Evolutionary conservation across 1,139 yeast species (phyloP).

Genomic region (Taphrina pruni): DNA sequence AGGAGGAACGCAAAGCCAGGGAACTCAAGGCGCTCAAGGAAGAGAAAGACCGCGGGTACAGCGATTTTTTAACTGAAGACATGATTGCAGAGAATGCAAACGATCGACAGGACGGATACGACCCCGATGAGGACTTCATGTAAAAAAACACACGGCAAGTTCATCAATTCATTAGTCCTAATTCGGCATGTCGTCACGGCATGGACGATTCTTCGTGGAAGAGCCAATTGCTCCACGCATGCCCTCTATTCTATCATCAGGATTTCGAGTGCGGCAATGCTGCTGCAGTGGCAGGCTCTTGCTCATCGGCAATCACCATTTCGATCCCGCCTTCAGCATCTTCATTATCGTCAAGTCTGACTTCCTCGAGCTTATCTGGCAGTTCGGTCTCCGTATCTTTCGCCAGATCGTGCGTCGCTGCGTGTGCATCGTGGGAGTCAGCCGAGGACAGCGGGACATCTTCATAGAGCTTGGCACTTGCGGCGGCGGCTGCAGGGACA

Average conservation of each 20-base stretch:
- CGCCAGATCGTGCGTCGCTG: background rate
- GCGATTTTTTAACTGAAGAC: conserved; percentile 63
- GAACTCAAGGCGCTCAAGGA: conserved; percentile 49
- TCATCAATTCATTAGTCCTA: background rate
- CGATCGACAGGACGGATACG: conserved; percentile 55
- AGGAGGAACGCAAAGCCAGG: conserved; percentile 50
- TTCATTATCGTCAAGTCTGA: conserved; percentile 4
- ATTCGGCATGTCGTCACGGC: background rate
- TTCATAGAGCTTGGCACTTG: background rate
- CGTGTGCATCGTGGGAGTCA: background rate
- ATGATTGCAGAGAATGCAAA: conserved; percentile 44
- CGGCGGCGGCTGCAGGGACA: background rate
- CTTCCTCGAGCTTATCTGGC: conserved; percentile 8
- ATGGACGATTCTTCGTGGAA: too few relatives aligned
- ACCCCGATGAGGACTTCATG: conserved; percentile 73
- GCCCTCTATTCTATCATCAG: too few relatives aligned
- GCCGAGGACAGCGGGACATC: conserved; percentile 1
- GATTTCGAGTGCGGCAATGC: conserved; percentile 3
- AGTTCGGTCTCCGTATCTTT: background rate
- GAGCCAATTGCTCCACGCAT: too few relatives aligned
- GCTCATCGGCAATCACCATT: conserved; percentile 20
- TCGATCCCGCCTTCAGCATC: conserved; percentile 5
- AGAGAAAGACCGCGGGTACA: conserved; percentile 58
- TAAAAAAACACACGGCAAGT: conserved; percentile 46
- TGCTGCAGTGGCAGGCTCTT: conserved; percentile 9